Evolutionary conservation across 2,329 filamentous ascomycete species (phyloP).

Genomic region (Nigrograna mackinnonii): DNA sequence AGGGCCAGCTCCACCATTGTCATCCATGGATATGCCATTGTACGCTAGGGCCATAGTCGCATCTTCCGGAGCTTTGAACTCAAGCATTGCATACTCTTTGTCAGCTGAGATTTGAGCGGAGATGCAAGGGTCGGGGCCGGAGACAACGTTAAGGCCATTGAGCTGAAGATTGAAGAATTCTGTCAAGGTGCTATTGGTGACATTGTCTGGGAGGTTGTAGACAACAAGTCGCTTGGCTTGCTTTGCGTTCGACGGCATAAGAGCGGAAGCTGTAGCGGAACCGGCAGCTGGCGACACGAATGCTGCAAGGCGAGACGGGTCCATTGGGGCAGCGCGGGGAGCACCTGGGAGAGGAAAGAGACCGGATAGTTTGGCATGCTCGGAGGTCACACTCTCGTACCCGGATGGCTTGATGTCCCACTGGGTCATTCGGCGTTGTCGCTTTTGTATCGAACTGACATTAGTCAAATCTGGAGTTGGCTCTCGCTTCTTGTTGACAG

Average conservation of each 20-base stretch:
- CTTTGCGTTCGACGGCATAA: conserved; percentile 90
- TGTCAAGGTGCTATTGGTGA: conserved; percentile 75
- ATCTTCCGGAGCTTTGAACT: conserved; percentile 86
- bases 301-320: conserved; percentile 88
- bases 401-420: conserved; percentile 99
- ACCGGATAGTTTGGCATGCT: conserved; percentile 96
- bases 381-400: conserved; percentile 97
- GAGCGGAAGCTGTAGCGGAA: conserved; percentile 70
- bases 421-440: conserved; percentile 91
- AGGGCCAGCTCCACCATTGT: conserved; percentile 55
- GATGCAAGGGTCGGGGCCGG: conserved; percentile 81
- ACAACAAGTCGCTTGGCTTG: conserved; percentile 92
- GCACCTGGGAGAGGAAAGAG: conserved; percentile 99
- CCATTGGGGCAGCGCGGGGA: conserved; percentile 92
- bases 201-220: conserved; percentile 74
- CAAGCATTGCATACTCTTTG: conserved; percentile 79
- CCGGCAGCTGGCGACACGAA: conserved; percentile 91
- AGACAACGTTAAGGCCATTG: conserved; percentile 92
- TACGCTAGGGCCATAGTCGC: conserved; percentile 89
- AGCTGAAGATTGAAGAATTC: conserved; percentile 96
- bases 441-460: conserved; percentile 77
- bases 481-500: conserved; percentile 87
- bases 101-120: conserved; percentile 82
- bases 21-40: conserved; percentile 85
- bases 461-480: conserved; percentile 94